A percentile compares a stretch with the other conserved stretches of the same genome.
These are phyloP conservation scores for Silybum marianum DNA, from an alignment of 129 eudicot species.

Conservation along the genomic window DNA sequence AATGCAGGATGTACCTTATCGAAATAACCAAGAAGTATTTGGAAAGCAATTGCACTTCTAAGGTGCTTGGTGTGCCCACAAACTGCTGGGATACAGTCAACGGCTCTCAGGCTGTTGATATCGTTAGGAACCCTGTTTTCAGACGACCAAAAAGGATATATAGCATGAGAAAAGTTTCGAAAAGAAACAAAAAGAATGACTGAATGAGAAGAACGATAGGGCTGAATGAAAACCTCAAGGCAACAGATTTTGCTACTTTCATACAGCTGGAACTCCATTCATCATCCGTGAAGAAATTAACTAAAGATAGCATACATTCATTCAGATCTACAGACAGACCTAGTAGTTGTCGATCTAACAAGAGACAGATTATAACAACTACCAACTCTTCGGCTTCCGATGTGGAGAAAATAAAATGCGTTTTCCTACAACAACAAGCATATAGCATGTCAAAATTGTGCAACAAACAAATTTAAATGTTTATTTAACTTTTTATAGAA, in stretches of 20 bases:
- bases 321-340: conserved; percentile 58
- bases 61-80: conserved; percentile 67
- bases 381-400: conserved; percentile 76
- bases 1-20: conserved; percentile 46
- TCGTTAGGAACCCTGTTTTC: conserved; percentile 64
- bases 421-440: conserved; percentile 48
- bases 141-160: conserved; percentile 18
- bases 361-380: conserved; percentile 44
- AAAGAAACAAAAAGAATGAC: not conserved
- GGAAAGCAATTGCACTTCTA: conserved; percentile 62
- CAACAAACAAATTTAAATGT: conserved; percentile 3
- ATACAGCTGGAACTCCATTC: conserved; percentile 72
- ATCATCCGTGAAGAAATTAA: conserved; percentile 56
- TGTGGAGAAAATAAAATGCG: conserved; percentile 42
- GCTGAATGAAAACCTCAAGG: conserved; percentile 57
- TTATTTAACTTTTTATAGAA: not conserved
- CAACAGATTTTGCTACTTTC: conserved; percentile 58
- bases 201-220: conserved; percentile 14
- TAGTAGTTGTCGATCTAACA: conserved; percentile 63
- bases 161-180: not conserved
- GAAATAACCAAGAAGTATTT: conserved; percentile 56
- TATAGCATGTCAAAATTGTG: not conserved
- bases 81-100: conserved; percentile 63
- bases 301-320: conserved; percentile 54
- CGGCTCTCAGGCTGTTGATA: conserved; percentile 65